phyloP scores from a whole-genome alignment of 768 basidiomycete species.

The Amanita thiersii region DNA sequence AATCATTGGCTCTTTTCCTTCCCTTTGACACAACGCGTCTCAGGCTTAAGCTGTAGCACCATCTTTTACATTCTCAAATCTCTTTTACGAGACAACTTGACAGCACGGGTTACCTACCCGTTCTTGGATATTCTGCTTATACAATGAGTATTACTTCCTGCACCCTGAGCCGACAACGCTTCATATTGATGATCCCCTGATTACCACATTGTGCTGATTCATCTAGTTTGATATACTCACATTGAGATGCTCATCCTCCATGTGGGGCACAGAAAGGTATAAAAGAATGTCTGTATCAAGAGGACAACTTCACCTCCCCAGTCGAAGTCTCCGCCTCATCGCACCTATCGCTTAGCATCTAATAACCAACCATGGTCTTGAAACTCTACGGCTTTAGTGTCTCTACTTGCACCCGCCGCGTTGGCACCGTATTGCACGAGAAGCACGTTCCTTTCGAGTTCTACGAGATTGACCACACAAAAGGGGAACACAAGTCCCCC shows the following conservation, averaged over 20 bases:
- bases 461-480: slow-evolving; percentile 24
- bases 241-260: no score
- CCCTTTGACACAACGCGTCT: no score
- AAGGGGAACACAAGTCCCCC: slow-evolving; percentile 31
- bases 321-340: neutral
- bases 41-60: no score
- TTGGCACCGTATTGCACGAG: slow-evolving; percentile 34
- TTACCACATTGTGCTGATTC: neutral
- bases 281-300: no score
- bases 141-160: neutral
- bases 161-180: neutral
- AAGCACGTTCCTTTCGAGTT: slow-evolving; percentile 41
- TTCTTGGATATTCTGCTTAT: neutral
- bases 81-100: neutral
- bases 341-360: neutral
- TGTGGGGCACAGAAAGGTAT: no score
- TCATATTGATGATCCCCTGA: neutral
- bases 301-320: neutral
- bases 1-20: no score
- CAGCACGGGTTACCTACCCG: neutral
- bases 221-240: neutral
- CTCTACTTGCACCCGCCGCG: slow-evolving; percentile 41
- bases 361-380: slow-evolving; percentile 27
- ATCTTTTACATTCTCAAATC: no score
- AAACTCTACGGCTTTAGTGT: slow-evolving; percentile 31